phyloP scores from a whole-genome alignment of 192 early-diverging fungal species.

The Backusella morwellensis region DNA sequence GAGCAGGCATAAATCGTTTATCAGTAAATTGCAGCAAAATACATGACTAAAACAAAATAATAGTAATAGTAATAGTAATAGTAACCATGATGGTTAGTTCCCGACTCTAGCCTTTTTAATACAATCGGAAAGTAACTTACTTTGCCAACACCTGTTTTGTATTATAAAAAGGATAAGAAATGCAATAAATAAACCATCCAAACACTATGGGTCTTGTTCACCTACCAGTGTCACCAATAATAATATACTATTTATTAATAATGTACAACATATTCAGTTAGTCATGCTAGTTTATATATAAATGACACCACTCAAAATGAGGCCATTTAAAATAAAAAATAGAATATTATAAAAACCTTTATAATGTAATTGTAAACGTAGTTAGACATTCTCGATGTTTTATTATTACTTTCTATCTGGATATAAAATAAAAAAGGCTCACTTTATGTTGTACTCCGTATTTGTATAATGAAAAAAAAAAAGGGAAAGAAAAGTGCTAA shows the following conservation, averaged over 20 bases:
- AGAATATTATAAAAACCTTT: slow-evolving; percentile 43
- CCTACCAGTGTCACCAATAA: slow-evolving; percentile 79
- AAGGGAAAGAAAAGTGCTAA: background rate
- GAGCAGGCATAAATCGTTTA: slow-evolving; percentile 76
- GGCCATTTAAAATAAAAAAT: background rate
- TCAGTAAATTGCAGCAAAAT: slow-evolving; percentile 82
- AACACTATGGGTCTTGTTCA: too few species aligned
- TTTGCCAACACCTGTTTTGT: slow-evolving; percentile 71
- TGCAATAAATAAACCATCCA: background rate
- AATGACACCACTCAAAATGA: background rate
- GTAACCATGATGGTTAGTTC: background rate
- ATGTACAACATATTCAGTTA: background rate
- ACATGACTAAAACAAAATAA: slow-evolving; percentile 53
- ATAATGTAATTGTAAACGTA: slow-evolving; percentile 61
- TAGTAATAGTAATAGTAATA: too few species aligned
- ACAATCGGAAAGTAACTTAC: slow-evolving; percentile 28
- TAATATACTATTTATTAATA: slow-evolving; percentile 66
- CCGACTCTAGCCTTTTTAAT: background rate
- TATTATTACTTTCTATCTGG: background rate
- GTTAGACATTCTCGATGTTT: slow-evolving; percentile 37
- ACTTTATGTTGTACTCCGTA: background rate
- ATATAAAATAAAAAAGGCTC: background rate
- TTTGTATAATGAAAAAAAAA: background rate
- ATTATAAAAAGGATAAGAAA: background rate
- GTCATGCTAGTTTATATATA: background rate